Base-by-base conservation (phyloP, 305 asterid genomes). In the Vinca major region DNA sequence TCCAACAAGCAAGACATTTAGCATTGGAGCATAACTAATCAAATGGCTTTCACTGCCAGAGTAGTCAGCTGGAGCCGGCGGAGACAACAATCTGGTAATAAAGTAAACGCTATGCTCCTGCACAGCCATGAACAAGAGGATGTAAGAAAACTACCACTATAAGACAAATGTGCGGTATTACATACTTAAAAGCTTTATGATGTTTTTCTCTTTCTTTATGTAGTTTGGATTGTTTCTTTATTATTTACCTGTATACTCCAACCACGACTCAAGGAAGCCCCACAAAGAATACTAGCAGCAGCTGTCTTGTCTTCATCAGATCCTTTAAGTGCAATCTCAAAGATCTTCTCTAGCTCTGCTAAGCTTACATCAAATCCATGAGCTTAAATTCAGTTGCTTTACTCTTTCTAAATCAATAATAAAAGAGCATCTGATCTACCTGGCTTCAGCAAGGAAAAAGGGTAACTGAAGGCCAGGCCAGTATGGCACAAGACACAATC, bases 361-460 rank as follows among this genome's bases (percentile, higher is more conserved):
- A 90, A 90, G 94, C 98, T 92, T 92, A 87, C 92, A 86, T 86
- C 80, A 86, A 77, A 86, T 82, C 85, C 88, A 92, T 87, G 89
- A 88, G 90, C 88, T 84, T 78, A 81, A 85, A 71, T 91, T 89
- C 84, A 89, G 96, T 91, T 85, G 86, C 85, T 80, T 80, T 84
- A 81, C 78, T 72, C 86, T 83, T 71, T 76, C 77, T 76, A 78
- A 82, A 75, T 75, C 80, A 78, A 78, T 67, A 51, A 77, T 26
- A 67, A 76, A 64, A 63, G 66, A 71, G 75, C 73, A 77, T 58
- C 79, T 70, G 73, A 73, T 64, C 77, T 77, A 57, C 74, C 75
- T 75, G 72, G 70, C 73, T 80, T 67, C 78, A 72, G 71, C 71
- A 77, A 73, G 74, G 58, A 71, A 70, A 73, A 65, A 62, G 60